Base-by-base conservation (phyloP, 768 basidiomycete species). In the Trametes meyenii region DNA sequence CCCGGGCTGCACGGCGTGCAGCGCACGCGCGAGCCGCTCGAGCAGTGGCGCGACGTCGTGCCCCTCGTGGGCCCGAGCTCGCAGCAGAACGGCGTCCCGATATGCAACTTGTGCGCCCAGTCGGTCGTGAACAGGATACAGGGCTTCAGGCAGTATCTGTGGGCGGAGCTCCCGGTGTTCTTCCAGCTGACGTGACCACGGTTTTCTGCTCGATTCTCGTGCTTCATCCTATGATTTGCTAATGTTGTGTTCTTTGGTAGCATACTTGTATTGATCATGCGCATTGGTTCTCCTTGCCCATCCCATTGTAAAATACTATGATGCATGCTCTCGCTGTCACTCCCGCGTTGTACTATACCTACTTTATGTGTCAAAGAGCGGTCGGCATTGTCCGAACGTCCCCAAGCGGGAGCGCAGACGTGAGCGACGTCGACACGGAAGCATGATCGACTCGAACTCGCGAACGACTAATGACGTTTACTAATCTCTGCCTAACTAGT, bases 41-140 rank as follows among this genome's bases (percentile, higher is more conserved):
- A 67, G 60, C 60, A 58, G n/a, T 67, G 62, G 66, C 58, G 43
- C 17, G 48, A 46, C 33, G 50, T 56, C 5, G n/a, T 60, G 7
- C 21, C 50, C 14, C 6, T 51, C 3, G 54, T 58, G n/a, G 19
- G 39, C 14, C 48, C 21, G 13, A 49, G 51, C 23, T 26, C 50
- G 12, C 23, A 17, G 49, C 40, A 38, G 26, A 59, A 55, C 49
- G 33, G 17, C 14, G 19, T 67, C 49, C 40, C 19, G 19, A 19
- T 67, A 4, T 69, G 68, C 42, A 17, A 36, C 6, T 19, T 21
- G 10, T 69, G 68, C 46, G 35, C 43, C 13, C 46, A 6, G 14
- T 19, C 40, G 50, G 14, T 66, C n/a, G 29, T 56, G 21, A 23
- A 26, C 2, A 36, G 55, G 14, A 55, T 66, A 12, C 39, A 44